Percentiles rank a stretch among this genome's conserved stretches.
Evolutionary conservation across 768 basidiomycete species (phyloP).

Genomic region (Aureoboletus auriporus): DNA sequence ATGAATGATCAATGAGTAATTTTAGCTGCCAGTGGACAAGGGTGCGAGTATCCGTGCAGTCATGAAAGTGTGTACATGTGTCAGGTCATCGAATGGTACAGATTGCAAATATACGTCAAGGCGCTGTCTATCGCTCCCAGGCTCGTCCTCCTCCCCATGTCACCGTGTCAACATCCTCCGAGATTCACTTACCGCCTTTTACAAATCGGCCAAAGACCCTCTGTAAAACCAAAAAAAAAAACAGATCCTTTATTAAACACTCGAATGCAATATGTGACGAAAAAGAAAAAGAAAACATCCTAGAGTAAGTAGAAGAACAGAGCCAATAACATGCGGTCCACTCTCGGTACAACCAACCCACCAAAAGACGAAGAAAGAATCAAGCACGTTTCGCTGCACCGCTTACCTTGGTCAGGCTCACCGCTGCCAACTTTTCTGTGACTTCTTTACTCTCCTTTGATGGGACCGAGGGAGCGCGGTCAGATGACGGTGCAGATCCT

Average conservation of each 20-base stretch:
- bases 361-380: constrained; percentile 5
- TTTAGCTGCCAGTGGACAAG: too few relatives aligned
- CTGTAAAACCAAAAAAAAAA: constrained; percentile 17
- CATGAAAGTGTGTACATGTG: too few relatives aligned
- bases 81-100: constrained; percentile 2
- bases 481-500: constrained; percentile 2
- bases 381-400: constrained; percentile 9
- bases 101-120: not conserved
- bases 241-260: constrained; percentile 26
- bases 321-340: not conserved
- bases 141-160: not conserved
- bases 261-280: constrained; percentile 5
- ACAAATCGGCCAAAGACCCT: constrained; percentile 26
- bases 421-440: constrained; percentile 24
- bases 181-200: constrained; percentile 22
- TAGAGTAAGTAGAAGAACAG: constrained; percentile 3
- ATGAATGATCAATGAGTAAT: too few relatives aligned
- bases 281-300: not conserved
- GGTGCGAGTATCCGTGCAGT: too few relatives aligned
- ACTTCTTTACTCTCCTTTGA: constrained; percentile 19
- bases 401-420: constrained; percentile 30
- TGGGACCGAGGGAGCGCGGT: constrained; percentile 1
- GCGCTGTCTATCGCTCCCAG: not conserved
- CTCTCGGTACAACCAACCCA: not conserved
- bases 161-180: not conserved